A percentile compares a stretch with the other conserved stretches of the same genome.
Conservation (phyloP, 805 yeast genomes). For the Isabelozyma heimii region DNA sequence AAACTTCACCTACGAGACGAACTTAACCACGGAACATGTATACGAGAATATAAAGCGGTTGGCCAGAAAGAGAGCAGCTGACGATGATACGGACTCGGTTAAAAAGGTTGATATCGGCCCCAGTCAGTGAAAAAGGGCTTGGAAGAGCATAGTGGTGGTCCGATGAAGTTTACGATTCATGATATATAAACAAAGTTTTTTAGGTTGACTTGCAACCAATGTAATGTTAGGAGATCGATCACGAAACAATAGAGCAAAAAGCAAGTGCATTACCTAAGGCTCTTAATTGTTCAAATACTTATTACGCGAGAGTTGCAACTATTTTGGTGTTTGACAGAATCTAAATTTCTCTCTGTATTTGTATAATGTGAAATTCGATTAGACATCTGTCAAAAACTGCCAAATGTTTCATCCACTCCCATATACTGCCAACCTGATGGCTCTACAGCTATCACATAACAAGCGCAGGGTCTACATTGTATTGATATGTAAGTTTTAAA, state of each 20-base stretch:
- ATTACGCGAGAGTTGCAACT: too few relatives aligned
- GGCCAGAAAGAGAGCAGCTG: constrained; percentile 24
- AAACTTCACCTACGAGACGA: constrained; percentile 46
- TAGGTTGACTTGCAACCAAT: too few relatives aligned
- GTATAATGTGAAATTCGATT: too few relatives aligned
- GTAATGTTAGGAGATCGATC: too few relatives aligned
- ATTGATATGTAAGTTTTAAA: constrained; percentile 2
- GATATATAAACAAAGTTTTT: background rate
- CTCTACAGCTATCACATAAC: too few relatives aligned
- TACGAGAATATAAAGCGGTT: constrained; percentile 58
- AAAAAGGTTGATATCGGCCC: background rate
- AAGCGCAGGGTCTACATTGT: background rate
- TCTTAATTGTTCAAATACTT: too few relatives aligned
- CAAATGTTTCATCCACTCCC: too few relatives aligned
- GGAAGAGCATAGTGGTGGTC: too few relatives aligned
- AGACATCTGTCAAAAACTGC: too few relatives aligned
- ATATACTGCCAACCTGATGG: background rate
- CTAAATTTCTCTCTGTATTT: background rate
- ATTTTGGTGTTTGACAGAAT: background rate
- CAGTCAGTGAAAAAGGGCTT: background rate
- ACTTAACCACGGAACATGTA: constrained; percentile 55
- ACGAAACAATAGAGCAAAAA: too few relatives aligned
- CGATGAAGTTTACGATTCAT: background rate
- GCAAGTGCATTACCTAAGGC: too few relatives aligned
- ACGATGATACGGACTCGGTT: constrained; percentile 10